Conservation (phyloP, 2,329 filamentous ascomycete genomes). For the Neocucurbitaria cava region DNA sequence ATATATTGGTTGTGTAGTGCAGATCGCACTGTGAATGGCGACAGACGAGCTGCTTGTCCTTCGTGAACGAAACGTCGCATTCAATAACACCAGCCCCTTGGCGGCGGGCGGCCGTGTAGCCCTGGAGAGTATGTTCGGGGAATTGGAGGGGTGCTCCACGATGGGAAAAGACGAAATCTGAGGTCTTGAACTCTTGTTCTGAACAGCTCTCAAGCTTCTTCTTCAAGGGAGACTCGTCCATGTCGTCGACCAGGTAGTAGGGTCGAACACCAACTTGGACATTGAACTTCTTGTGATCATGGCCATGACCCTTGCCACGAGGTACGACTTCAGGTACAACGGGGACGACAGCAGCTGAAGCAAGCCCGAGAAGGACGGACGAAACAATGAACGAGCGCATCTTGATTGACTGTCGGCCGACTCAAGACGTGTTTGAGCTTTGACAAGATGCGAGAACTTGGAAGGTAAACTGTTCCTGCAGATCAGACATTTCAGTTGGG, state of each 20-base stretch:
- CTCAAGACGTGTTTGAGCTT: background rate
- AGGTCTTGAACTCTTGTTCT: constrained; percentile 44
- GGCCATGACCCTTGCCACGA: constrained; percentile 13
- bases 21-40: constrained; percentile 49
- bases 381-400: constrained; percentile 41
- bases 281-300: constrained; percentile 35
- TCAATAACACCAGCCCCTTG: constrained; percentile 48
- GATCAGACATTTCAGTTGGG: constrained; percentile 7
- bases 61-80: constrained; percentile 49
- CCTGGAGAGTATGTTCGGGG: constrained; percentile 44
- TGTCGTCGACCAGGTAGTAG: constrained; percentile 47
- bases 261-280: constrained; percentile 46
- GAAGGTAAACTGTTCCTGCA: constrained; percentile 27
- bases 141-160: constrained; percentile 47
- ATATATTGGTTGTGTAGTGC: constrained; percentile 49
- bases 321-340: constrained; percentile 36
- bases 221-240: constrained; percentile 48
- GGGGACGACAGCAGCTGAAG: constrained; percentile 37
- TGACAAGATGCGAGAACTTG: constrained; percentile 10
- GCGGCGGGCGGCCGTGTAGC: constrained; percentile 41
- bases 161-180: constrained; percentile 46
- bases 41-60: constrained; percentile 48
- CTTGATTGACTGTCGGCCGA: constrained; percentile 14
- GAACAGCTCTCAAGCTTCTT: constrained; percentile 47
- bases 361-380: constrained; percentile 34